Evolutionary conservation across 345 rosid species (phyloP), one percentile per base, ranked within the genome.

Genomic region (Eucalyptus tenuipes): DNA sequence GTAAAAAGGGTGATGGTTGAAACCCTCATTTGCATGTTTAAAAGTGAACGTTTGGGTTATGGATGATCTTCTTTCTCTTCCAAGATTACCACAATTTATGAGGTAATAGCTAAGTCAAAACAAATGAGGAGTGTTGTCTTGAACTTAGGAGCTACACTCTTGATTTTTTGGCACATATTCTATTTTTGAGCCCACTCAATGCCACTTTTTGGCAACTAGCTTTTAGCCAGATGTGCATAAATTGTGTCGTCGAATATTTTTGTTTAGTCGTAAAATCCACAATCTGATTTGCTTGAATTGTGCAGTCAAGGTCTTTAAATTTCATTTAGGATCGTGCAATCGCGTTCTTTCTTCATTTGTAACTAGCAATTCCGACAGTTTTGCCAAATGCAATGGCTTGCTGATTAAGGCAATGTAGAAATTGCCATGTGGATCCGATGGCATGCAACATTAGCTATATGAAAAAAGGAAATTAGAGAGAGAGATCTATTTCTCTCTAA

Each of bases 371-470:
- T 16, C 1, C 3, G 0, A 16, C 1, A 2, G 3, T 31, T 68
- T 61, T 0, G 25, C 44, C 6, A 18, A 33, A 33, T 8, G 24
- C 7, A 3, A 2, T 4, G 13, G 12, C 3, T 33, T 33, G 12
- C 24, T 31, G 2, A 68, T 68, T 68, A 31, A 33, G 44, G 80
- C 1, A 2, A 68, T 10, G 7, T 44, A 5, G 2, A 33, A 68
- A 17, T 33, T 31, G 44, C 42, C 80, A 33, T 11, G 4, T 33
- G 7, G 13, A 68, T 68, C 1, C 0, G 2, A 31, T 68, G 44
- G 24, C 80, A 68, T 33, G 44, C 12, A 10, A 17, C 42, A 68
- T 16, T 33, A 31, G 24, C 42, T 31, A 16, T 31, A 31, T 16
- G 42, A 16, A 31, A 33, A 10, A 16, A 8, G 79, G 20, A 68